Evolutionary conservation across 2,329 filamentous ascomycete genomes (phyloP).

Genomic region (Hysterium pulicare): DNA sequence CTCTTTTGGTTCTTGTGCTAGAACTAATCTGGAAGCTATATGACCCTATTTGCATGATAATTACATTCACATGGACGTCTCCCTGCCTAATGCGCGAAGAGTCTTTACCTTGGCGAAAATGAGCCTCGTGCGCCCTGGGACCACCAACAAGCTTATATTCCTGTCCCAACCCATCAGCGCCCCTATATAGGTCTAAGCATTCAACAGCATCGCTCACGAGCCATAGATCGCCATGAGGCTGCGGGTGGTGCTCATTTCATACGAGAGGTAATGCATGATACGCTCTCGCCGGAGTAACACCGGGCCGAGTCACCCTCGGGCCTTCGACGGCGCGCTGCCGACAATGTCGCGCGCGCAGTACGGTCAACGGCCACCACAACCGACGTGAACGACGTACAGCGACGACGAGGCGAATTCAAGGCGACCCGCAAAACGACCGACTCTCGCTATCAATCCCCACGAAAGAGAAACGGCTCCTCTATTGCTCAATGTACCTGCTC

Average conservation of each 20-base stretch:
- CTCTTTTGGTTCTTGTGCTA: not conserved
- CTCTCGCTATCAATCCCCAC: too few relatives aligned
- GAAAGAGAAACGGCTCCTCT: too few relatives aligned
- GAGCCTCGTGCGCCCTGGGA: constrained; percentile 5
- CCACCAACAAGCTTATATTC: constrained; percentile 9
- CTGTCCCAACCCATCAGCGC: constrained; percentile 6
- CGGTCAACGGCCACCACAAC: too few relatives aligned
- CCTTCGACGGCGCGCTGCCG: too few relatives aligned
- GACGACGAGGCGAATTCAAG: too few relatives aligned
- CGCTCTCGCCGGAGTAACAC: too few relatives aligned
- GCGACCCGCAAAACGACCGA: too few relatives aligned
- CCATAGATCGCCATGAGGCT: constrained; percentile 7
- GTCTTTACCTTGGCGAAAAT: constrained; percentile 4
- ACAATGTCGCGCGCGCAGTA: too few relatives aligned
- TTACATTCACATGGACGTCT: constrained; percentile 4
- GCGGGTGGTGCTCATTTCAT: constrained; percentile 6
- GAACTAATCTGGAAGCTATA: not conserved
- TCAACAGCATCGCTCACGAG: constrained; percentile 7
- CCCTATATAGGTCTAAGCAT: constrained; percentile 7
- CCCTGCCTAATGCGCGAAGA: constrained; percentile 5
- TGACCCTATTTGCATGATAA: constrained; percentile 6
- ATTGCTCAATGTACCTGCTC: too few relatives aligned
- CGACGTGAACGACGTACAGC: too few relatives aligned
- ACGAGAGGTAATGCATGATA: too few relatives aligned
- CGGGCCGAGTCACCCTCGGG: too few relatives aligned